Evolutionary conservation across 768 basidiomycete species (phyloP), one percentile per base, ranked within the genome.

Genomic region (Lentinula sp.): DNA sequence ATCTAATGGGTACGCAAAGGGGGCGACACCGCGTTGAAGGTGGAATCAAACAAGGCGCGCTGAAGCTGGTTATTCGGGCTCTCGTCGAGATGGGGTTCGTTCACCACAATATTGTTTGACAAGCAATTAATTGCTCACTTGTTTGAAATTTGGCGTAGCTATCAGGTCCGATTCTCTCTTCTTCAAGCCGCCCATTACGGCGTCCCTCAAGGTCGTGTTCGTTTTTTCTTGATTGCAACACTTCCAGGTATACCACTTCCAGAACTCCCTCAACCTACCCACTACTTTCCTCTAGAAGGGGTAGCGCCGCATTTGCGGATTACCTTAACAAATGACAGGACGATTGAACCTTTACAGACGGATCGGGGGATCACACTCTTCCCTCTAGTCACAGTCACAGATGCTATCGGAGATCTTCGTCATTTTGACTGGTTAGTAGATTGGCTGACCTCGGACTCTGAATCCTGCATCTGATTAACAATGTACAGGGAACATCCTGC

Each of bases 341-440:
- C 61, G 0, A 70, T 85, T 32, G 66, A 64, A 3, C 81, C 84
- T 0, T 80, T 89, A 16, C 74, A 73, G 12, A 76, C 78, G 0
- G 66, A 71, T 3, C 61, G 65, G 20, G 89, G 90, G 0, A 78
- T 76, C 1, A 85, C 85, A 0, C 80, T 82, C 0, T 83, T 86
- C 68, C 75, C 73, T 7, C 76, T 76, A 64, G 82, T 91, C 20
- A 81, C 83, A 0, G 80, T 91, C 45, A 79, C 82, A 20, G 90
- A 91, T 67, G 89, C 91, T 1, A 90, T 93, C 53, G 74, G 79
- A 2, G 91, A 93, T 68, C 74, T 93, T 8, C 85, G 82, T 2
- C 78, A 71, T 3, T 93, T 87, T 69, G 87, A 93, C 60, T 93
- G 90, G 91, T 90, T 42, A 50, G 41, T 16, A n/a, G 20, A 45